phyloP scores from a whole-genome alignment of 768 basidiomycete species.

The Mycena maculata region DNA sequence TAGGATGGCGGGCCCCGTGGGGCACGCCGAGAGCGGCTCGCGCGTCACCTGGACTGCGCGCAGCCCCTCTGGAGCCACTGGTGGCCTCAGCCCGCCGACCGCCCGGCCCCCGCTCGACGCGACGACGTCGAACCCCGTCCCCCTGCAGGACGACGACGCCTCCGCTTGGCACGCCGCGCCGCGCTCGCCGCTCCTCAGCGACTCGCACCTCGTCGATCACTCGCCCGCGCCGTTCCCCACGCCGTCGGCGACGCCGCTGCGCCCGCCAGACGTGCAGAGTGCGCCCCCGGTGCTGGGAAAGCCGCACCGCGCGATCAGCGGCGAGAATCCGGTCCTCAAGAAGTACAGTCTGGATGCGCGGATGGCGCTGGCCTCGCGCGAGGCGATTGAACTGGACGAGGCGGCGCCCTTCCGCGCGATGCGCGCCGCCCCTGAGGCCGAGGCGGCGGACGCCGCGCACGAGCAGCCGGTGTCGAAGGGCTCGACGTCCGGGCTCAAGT shows the following conservation, averaged over 20 bases:
- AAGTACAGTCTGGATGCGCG: constrained; percentile 49
- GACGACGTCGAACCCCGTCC: not conserved
- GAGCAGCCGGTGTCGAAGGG: not conserved
- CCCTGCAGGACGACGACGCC: not conserved
- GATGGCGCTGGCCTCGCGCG: not conserved
- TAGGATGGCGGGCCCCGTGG: constrained; percentile 80
- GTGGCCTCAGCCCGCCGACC: not conserved
- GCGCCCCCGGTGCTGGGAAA: constrained; percentile 67
- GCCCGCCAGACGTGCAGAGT: constrained; percentile 44
- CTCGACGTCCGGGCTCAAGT: constrained; percentile 1
- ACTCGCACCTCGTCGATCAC: constrained; percentile 18
- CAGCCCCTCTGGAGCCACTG: not conserved
- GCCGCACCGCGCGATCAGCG: constrained; percentile 46
- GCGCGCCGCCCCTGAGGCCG: constrained; percentile 11
- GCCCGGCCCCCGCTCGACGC: not conserved
- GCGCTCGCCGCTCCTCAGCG: constrained; percentile 12
- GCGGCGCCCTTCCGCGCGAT: constrained; percentile 40
- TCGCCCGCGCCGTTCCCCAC: constrained; percentile 6
- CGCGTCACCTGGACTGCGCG: constrained; percentile 69
- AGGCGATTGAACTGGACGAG: constrained; percentile 46
- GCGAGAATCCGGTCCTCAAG: constrained; percentile 33
- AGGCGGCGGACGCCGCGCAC: not conserved
- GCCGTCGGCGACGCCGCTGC: constrained; percentile 23
- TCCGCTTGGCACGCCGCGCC: not conserved
- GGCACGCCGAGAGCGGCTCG: constrained; percentile 54